Conservation (phyloP, 805 yeast genomes). For the Yamadazyma insecticola region DNA sequence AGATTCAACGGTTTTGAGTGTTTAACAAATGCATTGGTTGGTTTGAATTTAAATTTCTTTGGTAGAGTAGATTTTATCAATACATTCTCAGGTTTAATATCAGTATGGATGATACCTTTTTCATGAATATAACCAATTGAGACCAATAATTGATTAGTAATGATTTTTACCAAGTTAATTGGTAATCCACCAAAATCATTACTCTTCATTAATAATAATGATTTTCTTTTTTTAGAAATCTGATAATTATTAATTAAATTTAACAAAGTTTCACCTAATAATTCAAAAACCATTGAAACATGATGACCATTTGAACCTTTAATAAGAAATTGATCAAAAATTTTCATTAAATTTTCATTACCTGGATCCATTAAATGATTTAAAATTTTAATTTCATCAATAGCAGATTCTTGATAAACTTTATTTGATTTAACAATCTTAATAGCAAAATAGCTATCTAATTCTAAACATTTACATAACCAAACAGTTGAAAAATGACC, state of each 20-base stretch:
- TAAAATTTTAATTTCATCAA: constrained; percentile 55
- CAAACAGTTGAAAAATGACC: constrained; percentile 74
- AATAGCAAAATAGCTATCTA: constrained; percentile 45
- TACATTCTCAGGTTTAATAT: constrained; percentile 31
- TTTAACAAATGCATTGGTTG: no score
- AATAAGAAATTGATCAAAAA: constrained; percentile 53
- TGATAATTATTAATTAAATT: constrained; percentile 14
- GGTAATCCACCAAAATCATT: constrained; percentile 47
- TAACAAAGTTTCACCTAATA: constrained; percentile 56
- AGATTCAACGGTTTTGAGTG: not conserved
- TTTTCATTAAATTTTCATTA: constrained; percentile 31
- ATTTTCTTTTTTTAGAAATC: no score
- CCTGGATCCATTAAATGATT: constrained; percentile 26
- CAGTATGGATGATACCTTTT: constrained; percentile 33
- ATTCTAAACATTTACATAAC: constrained; percentile 38
- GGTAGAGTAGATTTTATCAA: constrained; percentile 22
- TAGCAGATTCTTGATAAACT: constrained; percentile 57
- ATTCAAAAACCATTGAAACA: constrained; percentile 64
- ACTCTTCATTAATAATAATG: no score
- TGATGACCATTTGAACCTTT: constrained; percentile 61
- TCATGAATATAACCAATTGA: constrained; percentile 57
- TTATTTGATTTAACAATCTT: constrained; percentile 55
- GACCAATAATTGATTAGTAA: constrained; percentile 49
- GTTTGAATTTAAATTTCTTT: not conserved
- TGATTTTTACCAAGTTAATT: constrained; percentile 48